A percentile compares a stretch with the other conserved stretches of the same genome.
phyloP scores from a whole-genome alignment of 352 stramenopile species.

The Pythium dissimile region DNA sequence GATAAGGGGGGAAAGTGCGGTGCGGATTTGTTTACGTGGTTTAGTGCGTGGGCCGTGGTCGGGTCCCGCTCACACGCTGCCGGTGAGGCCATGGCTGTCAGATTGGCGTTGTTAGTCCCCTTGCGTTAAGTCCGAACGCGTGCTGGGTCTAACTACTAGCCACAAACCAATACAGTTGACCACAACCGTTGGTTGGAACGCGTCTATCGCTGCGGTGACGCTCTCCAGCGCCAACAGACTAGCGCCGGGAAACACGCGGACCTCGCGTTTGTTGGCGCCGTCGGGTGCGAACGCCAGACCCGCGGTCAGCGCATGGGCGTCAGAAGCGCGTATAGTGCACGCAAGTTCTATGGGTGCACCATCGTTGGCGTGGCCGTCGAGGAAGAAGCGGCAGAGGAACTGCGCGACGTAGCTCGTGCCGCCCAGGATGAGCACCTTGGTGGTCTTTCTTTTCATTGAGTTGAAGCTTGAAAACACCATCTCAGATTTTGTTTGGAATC shows the following conservation, averaged over 20 bases:
- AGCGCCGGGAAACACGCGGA: conserved; percentile 44
- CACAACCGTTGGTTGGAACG: conserved; percentile 39
- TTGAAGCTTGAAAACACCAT: neutral
- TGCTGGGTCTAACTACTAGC: neutral
- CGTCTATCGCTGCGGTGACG: conserved; percentile 29
- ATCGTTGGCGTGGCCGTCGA: neutral
- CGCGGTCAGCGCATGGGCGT: conserved; percentile 18
- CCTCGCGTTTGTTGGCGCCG: neutral
- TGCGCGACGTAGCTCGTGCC: conserved; percentile 67
- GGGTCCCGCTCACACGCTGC: conserved; percentile 52
- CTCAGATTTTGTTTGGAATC: no score
- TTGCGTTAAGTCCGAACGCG: neutral
- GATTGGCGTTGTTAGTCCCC: no score
- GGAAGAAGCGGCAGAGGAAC: conserved; percentile 43
- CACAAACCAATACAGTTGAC: conserved; percentile 57
- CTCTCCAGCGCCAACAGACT: conserved; percentile 29
- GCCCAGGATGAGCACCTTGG: conserved; percentile 50
- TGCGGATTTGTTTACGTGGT: no score
- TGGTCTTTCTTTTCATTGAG: conserved; percentile 7
- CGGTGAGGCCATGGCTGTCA: conserved; percentile 50
- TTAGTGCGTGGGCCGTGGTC: conserved; percentile 30
- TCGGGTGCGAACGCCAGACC: conserved; percentile 24
- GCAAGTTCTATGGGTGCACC: conserved; percentile 21
- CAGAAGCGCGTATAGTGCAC: conserved; percentile 33
- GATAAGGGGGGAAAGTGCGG: no score